Base-by-base conservation (phyloP, 768 basidiomycete genomes). In the Lactarius hatsudake region DNA sequence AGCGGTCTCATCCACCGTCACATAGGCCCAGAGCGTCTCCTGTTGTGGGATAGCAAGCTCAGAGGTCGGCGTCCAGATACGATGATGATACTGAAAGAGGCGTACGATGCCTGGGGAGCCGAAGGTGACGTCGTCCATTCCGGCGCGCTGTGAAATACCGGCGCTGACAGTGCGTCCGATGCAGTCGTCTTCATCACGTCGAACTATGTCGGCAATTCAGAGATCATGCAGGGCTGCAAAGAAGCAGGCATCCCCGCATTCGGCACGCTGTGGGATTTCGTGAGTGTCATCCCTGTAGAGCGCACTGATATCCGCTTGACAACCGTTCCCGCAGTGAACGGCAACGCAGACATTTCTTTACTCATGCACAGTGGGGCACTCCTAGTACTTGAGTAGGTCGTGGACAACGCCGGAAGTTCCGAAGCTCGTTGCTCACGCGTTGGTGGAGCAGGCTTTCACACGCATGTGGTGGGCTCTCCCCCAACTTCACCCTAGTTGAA, bases 171-270 rank as follows among this genome's bases (percentile, higher is more conserved):
- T 28, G 2, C 58, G 9, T 18, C 40, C 18, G 20, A 34, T 28
- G 48, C 72, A 74, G 80, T 81, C 42, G 78, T 81, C 7, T 78
- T 81, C 71, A 80, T 81, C 67, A 81, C 80, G 3, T 80, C 79
- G 17, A 81, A 80, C 66, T 78, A 72, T 59, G 72, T 71, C 26
- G 80, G 80, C 3, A 79, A 81, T 72, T 74, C 74, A 34, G 79
- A 80, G 72, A 78, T 81, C 56, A 81, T 80, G 79, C 76, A 74
- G 62, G 79, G 78, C 6, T 77, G 76, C 69, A 77, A 76, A 66
- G 75, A 73, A 64, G 74, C 73, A 40, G 75, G 75, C 34, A 78
- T 79, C 54, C 78, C 77, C 56, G 76, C 75, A 59, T 80, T 80
- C 62, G 79, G 79, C 59, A 71, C 79, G 64, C 62, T 70, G 23